Percentiles rank a stretch among this genome's conserved stretches.
Conservation (phyloP, 768 basidiomycete species). For the Lepiota brunneoincarnata region DNA sequence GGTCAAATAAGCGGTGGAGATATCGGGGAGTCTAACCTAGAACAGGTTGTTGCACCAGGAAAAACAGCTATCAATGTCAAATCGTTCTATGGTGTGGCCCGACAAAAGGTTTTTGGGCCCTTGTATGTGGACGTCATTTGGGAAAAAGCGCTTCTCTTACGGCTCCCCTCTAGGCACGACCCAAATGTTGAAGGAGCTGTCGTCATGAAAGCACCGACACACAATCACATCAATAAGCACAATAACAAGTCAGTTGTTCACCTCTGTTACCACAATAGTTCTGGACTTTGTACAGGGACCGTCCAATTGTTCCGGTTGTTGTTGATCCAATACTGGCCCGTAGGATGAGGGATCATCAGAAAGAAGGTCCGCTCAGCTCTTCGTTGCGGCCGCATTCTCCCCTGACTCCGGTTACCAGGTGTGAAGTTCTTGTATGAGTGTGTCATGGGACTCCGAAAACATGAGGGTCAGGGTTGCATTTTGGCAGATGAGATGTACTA, state of each 20-base stretch:
- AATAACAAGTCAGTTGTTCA: conserved; percentile 60
- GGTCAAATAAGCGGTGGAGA: conserved; percentile 21
- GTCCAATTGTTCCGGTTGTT: conserved; percentile 76
- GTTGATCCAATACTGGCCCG: conserved; percentile 82
- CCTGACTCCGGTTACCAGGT: conserved; percentile 34
- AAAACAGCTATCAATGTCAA: conserved; percentile 16
- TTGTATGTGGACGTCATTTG: conserved; percentile 38
- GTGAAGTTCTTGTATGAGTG: conserved; percentile 92
- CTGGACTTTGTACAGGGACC: conserved; percentile 38
- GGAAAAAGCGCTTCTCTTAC: neutral
- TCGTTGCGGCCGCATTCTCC: conserved; percentile 3
- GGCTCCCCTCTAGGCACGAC: conserved; percentile 56
- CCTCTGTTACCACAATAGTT: conserved; percentile 1
- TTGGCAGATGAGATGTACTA: conserved; percentile 92
- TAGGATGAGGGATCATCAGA: conserved; percentile 84
- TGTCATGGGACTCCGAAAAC: conserved; percentile 90
- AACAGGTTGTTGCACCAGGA: conserved; percentile 17
- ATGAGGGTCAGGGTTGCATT: conserved; percentile 92
- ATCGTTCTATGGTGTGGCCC: conserved; percentile 57
- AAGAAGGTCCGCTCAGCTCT: conserved; percentile 55
- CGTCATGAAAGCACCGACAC: conserved; percentile 79
- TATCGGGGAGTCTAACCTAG: neutral
- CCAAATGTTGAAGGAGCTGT: conserved; percentile 74
- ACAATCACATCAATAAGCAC: conserved; percentile 60
- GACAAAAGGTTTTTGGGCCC: conserved; percentile 32